Evolutionary conservation across 208 protist genomes (phyloP), one percentile per base, ranked within the genome.

Genomic region (Vickermania spadyakhi): DNA sequence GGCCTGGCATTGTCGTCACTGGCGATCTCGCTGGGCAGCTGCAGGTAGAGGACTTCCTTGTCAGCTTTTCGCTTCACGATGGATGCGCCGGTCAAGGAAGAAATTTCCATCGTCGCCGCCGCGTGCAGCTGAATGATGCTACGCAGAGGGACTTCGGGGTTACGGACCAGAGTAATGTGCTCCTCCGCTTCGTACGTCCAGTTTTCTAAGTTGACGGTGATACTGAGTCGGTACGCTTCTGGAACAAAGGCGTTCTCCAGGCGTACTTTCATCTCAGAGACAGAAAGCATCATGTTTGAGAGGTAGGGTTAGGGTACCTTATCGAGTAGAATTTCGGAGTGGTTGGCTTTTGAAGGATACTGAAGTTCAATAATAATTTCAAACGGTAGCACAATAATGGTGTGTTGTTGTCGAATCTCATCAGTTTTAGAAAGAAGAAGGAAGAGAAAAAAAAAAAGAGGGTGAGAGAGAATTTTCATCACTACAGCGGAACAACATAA

Each of bases 191-290:
- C 57, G 63, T 92, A 94, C 31, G 70, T 83, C 85, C 88, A 94
- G 23, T 62, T 79, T 50, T 61, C 26, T 42, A 94, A 68, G 51
- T 92, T 73, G 3, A 92, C 82, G 50, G 60, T 72, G 51, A 92
- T 69, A 42, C 69, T 56, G 27, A 94, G 68, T 31, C 83, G 28
- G 63, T 94, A 94, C 11, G 77, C 69, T 36, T 68, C 68, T 21
- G 84, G 84, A 14, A 82, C 72, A 49, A 87, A 91, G n/a, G 81
- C 53, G 62, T 94, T 94, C 36, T 75, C 56, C 58, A 94, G 56
- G 64, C 84, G 86, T 31, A 91, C 84, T 4, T 59, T 70, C 18
- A 58, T 66, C 27, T 49, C 56, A 14, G 54, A 58, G 13, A 57
- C 22, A 45, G 57, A 36, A 2, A 41, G 36, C 36, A 45, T 45